Evolutionary conservation across 2,329 filamentous ascomycete genomes (phyloP), one percentile per base, ranked within the genome.

Genomic region (Teratosphaeria zuluensis): DNA sequence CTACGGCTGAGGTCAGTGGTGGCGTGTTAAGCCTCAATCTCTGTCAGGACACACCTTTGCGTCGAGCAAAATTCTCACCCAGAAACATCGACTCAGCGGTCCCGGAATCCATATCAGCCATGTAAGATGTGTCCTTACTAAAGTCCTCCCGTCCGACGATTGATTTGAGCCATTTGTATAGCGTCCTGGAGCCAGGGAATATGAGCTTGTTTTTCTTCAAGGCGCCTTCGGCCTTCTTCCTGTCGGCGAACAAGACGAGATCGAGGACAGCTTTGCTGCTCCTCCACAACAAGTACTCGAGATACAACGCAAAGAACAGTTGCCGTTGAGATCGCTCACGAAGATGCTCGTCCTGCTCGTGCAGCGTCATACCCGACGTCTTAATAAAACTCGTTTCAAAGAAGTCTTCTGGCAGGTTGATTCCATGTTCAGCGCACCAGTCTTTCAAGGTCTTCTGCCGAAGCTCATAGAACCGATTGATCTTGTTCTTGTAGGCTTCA

Each of bases 221-320:
- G 24, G 82, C 84, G 1, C 87, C 87, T 60, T 86, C 83, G n/a
- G 77, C 77, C 5, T 82, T 80, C 61, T 83, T 83, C 21, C 77
- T 73, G 62, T 92, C 87, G 3, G 86, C 86, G 68, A 83, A 90
- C n/a, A 78, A 75, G 6, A 88, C 83, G 35, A 91, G 80, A 3
- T 84, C 79, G 9, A 85, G 75, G 3, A 89, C 80, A 0, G 84
- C 81, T 57, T 80, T 75, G 11, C 84, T 84, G 0, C 84, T 76
- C 0, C 78, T 79, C 63, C 79, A 78, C 1, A 87, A 74, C 7
- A 90, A 75, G 66, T 87, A 87, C 65, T 91, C 85, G 72, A 91
- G 82, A 61, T 83, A 83, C 3, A 90, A 78, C n/a, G 88, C 77
- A 11, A 89, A 76, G 69, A 87, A 90, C 0, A 92, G 76, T 65